Percentiles rank a stretch among this genome's conserved stretches.
Evolutionary conservation across 1,284 basidiomycete genomes (phyloP).

Genomic region (Butyriboletus appendiculatus): DNA sequence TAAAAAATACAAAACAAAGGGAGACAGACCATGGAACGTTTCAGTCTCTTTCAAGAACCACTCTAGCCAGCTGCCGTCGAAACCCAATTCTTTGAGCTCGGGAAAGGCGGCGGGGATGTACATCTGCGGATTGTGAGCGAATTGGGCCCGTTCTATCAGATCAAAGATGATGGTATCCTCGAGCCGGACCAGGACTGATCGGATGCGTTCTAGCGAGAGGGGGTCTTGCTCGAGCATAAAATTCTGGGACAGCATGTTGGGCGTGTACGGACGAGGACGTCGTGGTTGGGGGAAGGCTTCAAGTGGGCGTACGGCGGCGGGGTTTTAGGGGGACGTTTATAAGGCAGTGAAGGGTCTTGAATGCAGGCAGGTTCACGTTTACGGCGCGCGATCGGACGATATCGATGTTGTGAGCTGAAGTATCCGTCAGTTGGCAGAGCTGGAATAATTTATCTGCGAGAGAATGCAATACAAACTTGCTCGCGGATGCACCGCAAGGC

Average conservation of each 20-base stretch:
- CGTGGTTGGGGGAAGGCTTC: constrained; percentile 1
- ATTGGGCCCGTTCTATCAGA: constrained; percentile 96
- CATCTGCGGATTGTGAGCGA: constrained; percentile 91
- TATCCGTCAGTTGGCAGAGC: too few relatives aligned
- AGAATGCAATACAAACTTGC: too few relatives aligned
- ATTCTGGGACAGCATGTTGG: constrained; percentile 64
- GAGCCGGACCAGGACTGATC: constrained; percentile 84
- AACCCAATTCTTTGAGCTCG: constrained; percentile 71
- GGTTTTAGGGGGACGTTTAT: constrained; percentile 10
- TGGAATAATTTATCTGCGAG: too few relatives aligned
- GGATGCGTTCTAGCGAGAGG: constrained; percentile 83
- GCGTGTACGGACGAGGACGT: not conserved
- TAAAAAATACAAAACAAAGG: too few relatives aligned
- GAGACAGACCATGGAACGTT: constrained; percentile 82
- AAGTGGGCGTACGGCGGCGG: not conserved
- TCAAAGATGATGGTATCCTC: constrained; percentile 99
- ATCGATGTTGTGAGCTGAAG: too few relatives aligned
- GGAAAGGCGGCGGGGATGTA: constrained; percentile 83
- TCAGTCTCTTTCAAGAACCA: constrained; percentile 98
- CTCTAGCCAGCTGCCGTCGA: constrained; percentile 88
- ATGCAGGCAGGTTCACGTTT: not conserved
- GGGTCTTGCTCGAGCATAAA: constrained; percentile 74
- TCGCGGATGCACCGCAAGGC: too few relatives aligned
- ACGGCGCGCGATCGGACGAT: not conserved
- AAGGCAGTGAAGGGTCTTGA: constrained; percentile 10